Conservation (phyloP, 768 basidiomycete genomes). For the Amanita fuliginea region DNA sequence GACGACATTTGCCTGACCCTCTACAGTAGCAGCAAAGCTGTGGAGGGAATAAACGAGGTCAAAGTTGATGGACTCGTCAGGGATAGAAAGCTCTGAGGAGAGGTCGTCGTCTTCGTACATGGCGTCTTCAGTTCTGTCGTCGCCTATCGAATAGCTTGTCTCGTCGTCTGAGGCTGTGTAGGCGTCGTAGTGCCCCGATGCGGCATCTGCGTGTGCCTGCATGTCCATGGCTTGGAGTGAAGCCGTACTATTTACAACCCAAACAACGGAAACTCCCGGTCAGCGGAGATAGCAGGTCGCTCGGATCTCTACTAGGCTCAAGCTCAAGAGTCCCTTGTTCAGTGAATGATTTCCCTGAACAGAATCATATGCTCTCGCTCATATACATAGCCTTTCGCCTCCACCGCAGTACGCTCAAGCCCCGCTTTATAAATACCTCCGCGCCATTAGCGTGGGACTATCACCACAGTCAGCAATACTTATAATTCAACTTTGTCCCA, state of each 20-base stretch:
- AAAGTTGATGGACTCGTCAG: slow-evolving; percentile 89
- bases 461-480: too few relatives aligned
- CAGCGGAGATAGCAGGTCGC: too few relatives aligned
- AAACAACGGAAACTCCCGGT: too few relatives aligned
- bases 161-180: background rate
- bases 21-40: slow-evolving; percentile 95
- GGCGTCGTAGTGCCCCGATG: slow-evolving; percentile 8
- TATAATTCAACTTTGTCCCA: too few relatives aligned
- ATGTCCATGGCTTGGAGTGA: slow-evolving; percentile 17
- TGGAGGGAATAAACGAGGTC: slow-evolving; percentile 90
- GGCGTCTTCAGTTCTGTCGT: slow-evolving; percentile 73
- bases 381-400: too few relatives aligned
- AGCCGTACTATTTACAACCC: background rate
- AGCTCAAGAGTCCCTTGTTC: too few relatives aligned
- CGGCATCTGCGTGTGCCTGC: slow-evolving; percentile 36
- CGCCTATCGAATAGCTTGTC: slow-evolving; percentile 19
- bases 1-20: slow-evolving; percentile 97
- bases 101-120: slow-evolving; percentile 72
- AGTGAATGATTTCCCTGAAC: too few relatives aligned
- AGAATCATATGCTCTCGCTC: too few relatives aligned
- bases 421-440: too few relatives aligned
- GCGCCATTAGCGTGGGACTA: too few relatives aligned
- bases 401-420: too few relatives aligned
- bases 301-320: too few relatives aligned
- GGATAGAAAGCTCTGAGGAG: slow-evolving; percentile 76